These are phyloP conservation scores for Symmetrospora coprosmae DNA, from an alignment of 768 basidiomycete species.

Conservation along the genomic window DNA sequence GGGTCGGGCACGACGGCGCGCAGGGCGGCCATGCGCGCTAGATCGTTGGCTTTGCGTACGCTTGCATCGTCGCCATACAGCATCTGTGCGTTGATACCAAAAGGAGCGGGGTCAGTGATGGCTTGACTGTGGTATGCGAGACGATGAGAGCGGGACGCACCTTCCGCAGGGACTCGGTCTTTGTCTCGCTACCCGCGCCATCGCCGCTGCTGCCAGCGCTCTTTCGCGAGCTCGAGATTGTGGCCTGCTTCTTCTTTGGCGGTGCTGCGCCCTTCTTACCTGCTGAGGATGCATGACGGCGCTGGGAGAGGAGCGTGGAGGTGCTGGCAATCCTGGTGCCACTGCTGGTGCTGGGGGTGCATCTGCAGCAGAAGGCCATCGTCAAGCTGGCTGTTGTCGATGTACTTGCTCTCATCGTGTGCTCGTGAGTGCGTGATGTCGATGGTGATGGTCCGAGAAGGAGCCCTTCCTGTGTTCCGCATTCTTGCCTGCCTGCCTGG, in stretches of 20 bases:
- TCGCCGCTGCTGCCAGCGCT: neutral
- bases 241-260: neutral
- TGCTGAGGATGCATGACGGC: neutral
- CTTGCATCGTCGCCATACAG: slow-evolving; percentile 8
- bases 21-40: neutral
- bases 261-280: slow-evolving; percentile 2
- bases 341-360: too few species aligned
- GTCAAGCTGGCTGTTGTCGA: too few species aligned
- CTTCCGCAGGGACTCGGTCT: neutral
- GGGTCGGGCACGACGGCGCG: neutral
- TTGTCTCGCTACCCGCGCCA: neutral
- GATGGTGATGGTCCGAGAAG: too few species aligned
- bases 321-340: too few species aligned
- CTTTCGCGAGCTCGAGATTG: neutral
- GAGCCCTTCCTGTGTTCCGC: too few species aligned
- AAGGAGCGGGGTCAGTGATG: neutral
- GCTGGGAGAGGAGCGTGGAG: too few species aligned
- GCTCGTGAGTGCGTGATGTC: too few species aligned
- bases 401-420: too few species aligned
- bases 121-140: neutral
- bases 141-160: neutral
- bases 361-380: too few species aligned
- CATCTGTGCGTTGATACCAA: neutral
- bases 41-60: neutral
- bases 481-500: too few species aligned